Evolutionary conservation across 2,329 filamentous ascomycete species (phyloP), one percentile per base, ranked within the genome.

Genomic region (Chaetomium globosum): DNA sequence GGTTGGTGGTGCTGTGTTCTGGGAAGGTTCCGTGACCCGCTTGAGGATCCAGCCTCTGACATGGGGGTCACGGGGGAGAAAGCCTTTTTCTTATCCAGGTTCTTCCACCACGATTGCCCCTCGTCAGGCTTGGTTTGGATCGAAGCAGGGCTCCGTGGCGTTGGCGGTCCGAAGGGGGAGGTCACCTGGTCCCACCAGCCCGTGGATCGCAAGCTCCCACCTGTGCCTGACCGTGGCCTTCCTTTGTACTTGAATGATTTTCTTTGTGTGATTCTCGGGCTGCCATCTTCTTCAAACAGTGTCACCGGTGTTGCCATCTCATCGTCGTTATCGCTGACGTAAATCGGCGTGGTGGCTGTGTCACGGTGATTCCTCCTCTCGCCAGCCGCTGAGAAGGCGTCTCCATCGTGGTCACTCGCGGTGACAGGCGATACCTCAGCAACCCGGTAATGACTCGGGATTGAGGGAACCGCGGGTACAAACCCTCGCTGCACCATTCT

Each of bases 131-230:
- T 43, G 70, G 60, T 26, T 68, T 57, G 61, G 61, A 73, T 75
- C 58, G 75, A 64, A 70, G 72, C 76, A 55, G 77, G 76, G 55
- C 77, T 78, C 55, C 79, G 77, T 26, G 83, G 80, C 46, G 80
- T 81, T 16, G 72, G 72, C 33, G 83, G 80, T 19, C 77, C 71
- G 71, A 92, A 92, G 0, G 90, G 90, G 1, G 89, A 90, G 8
- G 85, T 88, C 63, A 93, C 86, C 69, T 90, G 83, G 71, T 91
- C 90, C 90, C 90, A 93, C 89, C 90, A 93, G 23, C 90, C 90
- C 66, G 83, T 82, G 30, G 88, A 89, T 63, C 82, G 82, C 12
- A 85, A 83, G 51, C 80, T 82, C 31, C 84, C 85, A 49, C 83
- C 85, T 75, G 53, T 81, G 75, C 51, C 78, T 76, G 69, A 79